Percentiles rank a stretch among this genome's conserved stretches.
Conservation (phyloP, 352 stramenopile species). For the Paralagenidium karlingii region DNA sequence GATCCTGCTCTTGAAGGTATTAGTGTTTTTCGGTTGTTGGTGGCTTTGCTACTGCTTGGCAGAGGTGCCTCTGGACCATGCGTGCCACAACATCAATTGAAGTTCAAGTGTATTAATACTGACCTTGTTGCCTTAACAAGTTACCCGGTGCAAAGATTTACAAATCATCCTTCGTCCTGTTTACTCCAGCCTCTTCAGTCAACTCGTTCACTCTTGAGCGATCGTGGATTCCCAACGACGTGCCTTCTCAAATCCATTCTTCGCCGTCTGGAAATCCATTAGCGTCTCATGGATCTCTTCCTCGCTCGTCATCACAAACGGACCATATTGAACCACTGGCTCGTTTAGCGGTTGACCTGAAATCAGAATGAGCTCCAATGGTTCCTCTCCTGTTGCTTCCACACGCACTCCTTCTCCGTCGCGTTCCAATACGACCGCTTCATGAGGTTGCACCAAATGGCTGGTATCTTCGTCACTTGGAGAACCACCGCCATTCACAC, state of each 20-base stretch:
- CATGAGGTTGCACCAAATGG: conserved; percentile 11
- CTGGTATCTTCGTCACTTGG: too few species aligned
- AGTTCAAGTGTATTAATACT: too few species aligned
- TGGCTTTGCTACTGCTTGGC: too few species aligned
- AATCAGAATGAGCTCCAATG: conserved; percentile 45
- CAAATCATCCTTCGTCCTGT: too few species aligned
- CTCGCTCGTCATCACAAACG: conserved; percentile 58
- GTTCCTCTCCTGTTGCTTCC: conserved; percentile 11
- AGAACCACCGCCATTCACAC: neutral
- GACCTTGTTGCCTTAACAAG: too few species aligned
- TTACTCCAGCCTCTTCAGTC: too few species aligned
- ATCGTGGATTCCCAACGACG: conserved; percentile 40
- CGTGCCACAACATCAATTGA: too few species aligned
- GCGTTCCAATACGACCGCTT: conserved; percentile 32
- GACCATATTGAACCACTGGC: conserved; percentile 47
- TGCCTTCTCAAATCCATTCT: conserved; percentile 58
- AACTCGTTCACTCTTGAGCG: too few species aligned
- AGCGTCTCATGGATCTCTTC: conserved; percentile 41
- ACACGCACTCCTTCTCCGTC: conserved; percentile 33
- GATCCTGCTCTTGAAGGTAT: too few species aligned
- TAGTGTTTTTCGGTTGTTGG: too few species aligned
- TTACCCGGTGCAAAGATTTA: too few species aligned
- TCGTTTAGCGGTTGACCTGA: conserved; percentile 44
- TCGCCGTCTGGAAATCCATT: conserved; percentile 30
- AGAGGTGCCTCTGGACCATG: too few species aligned